Base-by-base conservation (phyloP, 192 early-diverging fungal genomes). In the Backusella parvicylindrica region DNA sequence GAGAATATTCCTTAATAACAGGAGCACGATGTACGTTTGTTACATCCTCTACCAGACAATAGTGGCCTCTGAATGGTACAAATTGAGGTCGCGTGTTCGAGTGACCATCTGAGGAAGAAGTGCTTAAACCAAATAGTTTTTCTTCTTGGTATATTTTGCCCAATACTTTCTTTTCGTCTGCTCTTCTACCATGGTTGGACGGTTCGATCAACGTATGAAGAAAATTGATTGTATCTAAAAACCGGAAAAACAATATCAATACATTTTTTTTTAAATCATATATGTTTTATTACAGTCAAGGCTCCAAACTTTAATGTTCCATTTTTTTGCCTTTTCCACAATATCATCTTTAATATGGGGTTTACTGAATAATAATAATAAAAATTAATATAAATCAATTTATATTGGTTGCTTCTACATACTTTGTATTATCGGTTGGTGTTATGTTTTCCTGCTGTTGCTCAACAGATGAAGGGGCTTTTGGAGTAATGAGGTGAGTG, bases 401-500 rank as follows among this genome's bases (percentile, higher is more conserved):
- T 49, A 23, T 9, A 21, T 33, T 38, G 6, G 3, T 13, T 67
- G 18, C 3, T 33, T 11, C 18, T 12, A 15, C 23, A 16, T 71
- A 40, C 31, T 23, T 33, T 56, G 21, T 16, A 53, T 32, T 26
- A 15, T 64, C 23, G 32, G 12, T 21, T 64, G 33, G 33, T 41
- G 21, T 16, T 26, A 21, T 21, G 13, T 65, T 41, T 11, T 38
- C 60, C 43, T 71, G 56, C 23, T 31, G 65, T 1, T 33, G 40
- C 16, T 53, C n/a, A 21, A 21, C 50, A 21, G 21, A 2, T 8
- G 6, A 3, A 28, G 74, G 41, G 23, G 67, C 13, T 64, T 70
- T 67, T 9, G 50, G 31, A 6, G 77, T 79, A 13, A 79, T 73
- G 18, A 79, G 37, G 56, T 79, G 77, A 26, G 77, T 79, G 30